Evolutionary conservation across 129 eudicot species (phyloP), one percentile per base, ranked within the genome.

Genomic region (Ambrosia trifida): DNA sequence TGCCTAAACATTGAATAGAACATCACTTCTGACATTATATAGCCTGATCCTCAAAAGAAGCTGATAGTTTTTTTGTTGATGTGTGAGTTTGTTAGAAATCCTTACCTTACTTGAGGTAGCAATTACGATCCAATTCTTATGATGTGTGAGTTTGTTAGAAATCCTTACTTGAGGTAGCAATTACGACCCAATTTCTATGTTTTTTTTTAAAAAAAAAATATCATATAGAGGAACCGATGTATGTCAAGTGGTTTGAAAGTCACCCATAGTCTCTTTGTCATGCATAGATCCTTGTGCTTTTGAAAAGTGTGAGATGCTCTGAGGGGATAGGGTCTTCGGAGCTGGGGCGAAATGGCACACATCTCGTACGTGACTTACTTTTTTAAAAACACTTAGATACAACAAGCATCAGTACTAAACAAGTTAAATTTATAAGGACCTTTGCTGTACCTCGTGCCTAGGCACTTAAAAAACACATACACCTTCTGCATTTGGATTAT

Each of bases 51-150:
- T 6, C 16, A 24, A 46, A 46, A 32, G 12, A 60, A 28, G 50
- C 62, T 46, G 36, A 46, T 72, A 56, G 8, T 24, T 54, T 54
- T 56, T 30, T 46, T 36, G 41, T 60, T 61, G 49, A 12, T 6
- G 46, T 63, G 62, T 46, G 58, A 18, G 24, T 61, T 58, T 73
- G 62, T 19, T 62, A 8, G 56, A 12, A 43, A 41, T 54, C n/a
- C n/a, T n/a, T n/a, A n/a, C 36, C 49, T 11, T 11, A 18, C 16
- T 51, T 3, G 61, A 12, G 49, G 32, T 51, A 46, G 17, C n/a
- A 16, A 14, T 67, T 31, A 11, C 14, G 2, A 0, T 33, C 18
- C 31, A 17, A 3, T 32, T 31, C 5, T 30, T n/a, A n/a, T n/a
- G n/a, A 12, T 6, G 46, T 63, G 62, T 46, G 58, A 18, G 24